Evolutionary conservation across 148 eudicot genomes (phyloP), one percentile per base, ranked within the genome.

Genomic region (Beta vulgaris): DNA sequence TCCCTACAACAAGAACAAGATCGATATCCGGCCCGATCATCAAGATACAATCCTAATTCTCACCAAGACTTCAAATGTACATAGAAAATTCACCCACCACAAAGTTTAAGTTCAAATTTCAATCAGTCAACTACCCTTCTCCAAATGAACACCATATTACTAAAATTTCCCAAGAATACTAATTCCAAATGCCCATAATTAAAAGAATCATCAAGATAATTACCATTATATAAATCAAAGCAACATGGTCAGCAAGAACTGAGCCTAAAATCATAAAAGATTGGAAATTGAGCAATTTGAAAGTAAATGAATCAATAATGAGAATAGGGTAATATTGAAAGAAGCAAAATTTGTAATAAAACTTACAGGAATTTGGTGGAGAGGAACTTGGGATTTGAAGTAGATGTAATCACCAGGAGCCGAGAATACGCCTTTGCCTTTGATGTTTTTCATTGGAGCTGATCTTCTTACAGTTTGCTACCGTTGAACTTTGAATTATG

Each of bases 331-430:
- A 62, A 67, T 71, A 73, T 57, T 13, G 29, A 78, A 26, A 74
- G 31, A 43, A 60, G 53, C 11, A 25, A 3, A 14, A 21, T 3
- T 39, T 35, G 14, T 16, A 32, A 42, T 21, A 78, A 69, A 2
- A 37, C 35, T 80, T 77, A 95, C 97, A 67, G 99, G 99, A 85
- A 95, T 95, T 92, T 92, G 90, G 79, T 95, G 99, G 80, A 95
- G 96, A 53, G 99, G 96, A 76, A 95, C 97, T 84, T 92, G 91
- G 55, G 99, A 95, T 87, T 95, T 95, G 90, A 95, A 95, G 88
- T 95, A 81, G 80, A 90, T 76, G 74, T 95, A 95, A 87, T 95
- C 99, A 76, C 99, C 99, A 63, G 97, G 97, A 70, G 88, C 82
- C 68, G 97, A 81, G 68, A 80, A 86, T 58, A 54, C 88, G 60